Evolutionary conservation across 2,329 filamentous ascomycete genomes (phyloP).

Genomic region (Pestalotiopsis fici): DNA sequence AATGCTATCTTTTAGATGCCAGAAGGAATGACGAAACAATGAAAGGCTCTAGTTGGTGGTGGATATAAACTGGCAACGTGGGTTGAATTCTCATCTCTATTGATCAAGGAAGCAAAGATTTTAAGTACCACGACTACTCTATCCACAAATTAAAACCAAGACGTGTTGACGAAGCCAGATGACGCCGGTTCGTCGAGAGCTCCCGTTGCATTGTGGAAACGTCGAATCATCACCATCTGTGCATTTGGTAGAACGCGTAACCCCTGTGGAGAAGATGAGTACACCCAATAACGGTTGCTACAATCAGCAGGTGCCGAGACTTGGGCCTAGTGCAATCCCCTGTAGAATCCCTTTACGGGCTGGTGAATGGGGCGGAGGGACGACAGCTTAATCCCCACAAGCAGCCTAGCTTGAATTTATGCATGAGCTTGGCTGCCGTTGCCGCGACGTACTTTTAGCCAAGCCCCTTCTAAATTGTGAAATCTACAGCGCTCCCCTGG

Average conservation of each 20-base stretch:
- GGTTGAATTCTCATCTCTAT: not conserved
- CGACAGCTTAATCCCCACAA: not conserved
- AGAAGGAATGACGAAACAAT: not conserved
- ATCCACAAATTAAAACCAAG: not conserved
- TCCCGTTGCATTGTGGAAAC: not conserved
- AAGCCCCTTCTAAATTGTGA: not conserved
- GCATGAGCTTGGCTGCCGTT: not conserved
- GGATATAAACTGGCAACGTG: not conserved
- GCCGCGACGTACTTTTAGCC: not conserved
- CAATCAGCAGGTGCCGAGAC: constrained; percentile 8
- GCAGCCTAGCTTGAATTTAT: not conserved
- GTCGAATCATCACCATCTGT: not conserved
- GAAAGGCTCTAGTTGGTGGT: not conserved
- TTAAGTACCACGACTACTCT: not conserved
- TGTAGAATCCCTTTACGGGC: not conserved
- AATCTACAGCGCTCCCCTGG: not conserved
- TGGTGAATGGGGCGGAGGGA: not conserved
- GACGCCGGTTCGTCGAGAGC: not conserved
- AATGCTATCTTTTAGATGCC: not conserved
- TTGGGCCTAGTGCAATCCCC: not conserved
- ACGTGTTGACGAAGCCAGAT: not conserved
- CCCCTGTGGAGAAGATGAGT: not conserved
- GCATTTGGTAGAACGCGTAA: not conserved
- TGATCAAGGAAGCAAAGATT: not conserved
- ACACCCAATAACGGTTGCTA: not conserved